Evolutionary conservation across 2,329 filamentous ascomycete genomes (phyloP).

Genomic region (Sporothrix curviconia): DNA sequence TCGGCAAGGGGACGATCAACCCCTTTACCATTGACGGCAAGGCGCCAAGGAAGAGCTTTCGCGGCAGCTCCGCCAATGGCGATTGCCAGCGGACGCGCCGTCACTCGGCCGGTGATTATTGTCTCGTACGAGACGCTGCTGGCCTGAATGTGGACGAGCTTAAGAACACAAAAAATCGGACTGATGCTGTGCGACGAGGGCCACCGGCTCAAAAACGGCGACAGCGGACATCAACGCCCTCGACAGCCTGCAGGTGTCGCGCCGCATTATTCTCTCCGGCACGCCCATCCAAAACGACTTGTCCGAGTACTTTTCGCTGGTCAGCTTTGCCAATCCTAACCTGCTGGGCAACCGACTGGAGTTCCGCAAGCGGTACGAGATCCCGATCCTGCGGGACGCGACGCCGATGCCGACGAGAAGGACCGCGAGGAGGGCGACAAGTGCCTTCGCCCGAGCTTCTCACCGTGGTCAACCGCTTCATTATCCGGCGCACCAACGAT

Average conservation of each 20-base stretch:
- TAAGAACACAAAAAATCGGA: constrained; percentile 81
- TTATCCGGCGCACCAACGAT: constrained; percentile 95
- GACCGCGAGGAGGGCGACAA: constrained; percentile 78
- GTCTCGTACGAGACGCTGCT: constrained; percentile 95
- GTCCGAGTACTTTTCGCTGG: constrained; percentile 93
- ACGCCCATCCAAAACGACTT: constrained; percentile 98
- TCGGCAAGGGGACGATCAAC: constrained; percentile 81
- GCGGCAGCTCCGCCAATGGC: constrained; percentile 87
- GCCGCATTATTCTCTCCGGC: constrained; percentile 89
- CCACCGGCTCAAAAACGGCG: constrained; percentile 91
- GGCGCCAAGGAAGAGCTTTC: constrained; percentile 88
- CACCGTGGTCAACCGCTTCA: constrained; percentile 89
- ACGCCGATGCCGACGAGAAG: constrained; percentile 78
- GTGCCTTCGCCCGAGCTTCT: constrained; percentile 74
- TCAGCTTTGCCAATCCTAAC: constrained; percentile 93
- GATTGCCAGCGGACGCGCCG: constrained; percentile 78
- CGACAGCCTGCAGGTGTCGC: constrained; percentile 81
- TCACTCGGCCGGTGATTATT: constrained; percentile 88
- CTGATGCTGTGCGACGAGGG: constrained; percentile 94
- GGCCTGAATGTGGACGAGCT: constrained; percentile 86
- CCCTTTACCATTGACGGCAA: constrained; percentile 97
- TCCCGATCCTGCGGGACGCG: constrained; percentile 89
- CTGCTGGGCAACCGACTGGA: constrained; percentile 82
- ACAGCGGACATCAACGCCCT: constrained; percentile 87
- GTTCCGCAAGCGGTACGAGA: constrained; percentile 88